phyloP scores from a whole-genome alignment of 1,284 basidiomycete species.

The Puccinia horiana region DNA sequence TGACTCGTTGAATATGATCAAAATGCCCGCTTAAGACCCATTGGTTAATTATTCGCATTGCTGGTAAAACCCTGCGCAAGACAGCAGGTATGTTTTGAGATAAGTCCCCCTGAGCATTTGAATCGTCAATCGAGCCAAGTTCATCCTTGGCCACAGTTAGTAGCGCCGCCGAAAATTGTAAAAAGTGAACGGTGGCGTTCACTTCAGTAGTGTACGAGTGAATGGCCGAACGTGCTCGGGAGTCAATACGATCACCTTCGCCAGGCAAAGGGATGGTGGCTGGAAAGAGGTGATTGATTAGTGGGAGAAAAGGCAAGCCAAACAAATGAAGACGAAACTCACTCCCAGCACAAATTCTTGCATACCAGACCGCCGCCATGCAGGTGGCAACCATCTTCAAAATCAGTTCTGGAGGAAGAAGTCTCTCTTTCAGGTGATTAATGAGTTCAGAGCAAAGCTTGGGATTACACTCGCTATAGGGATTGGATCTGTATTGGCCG shows the following conservation, averaged over 20 bases:
- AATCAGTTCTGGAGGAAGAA: slow-evolving; percentile 75
- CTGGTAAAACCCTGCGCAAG: slow-evolving; percentile 80
- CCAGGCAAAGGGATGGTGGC: slow-evolving; percentile 16
- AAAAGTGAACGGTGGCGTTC: slow-evolving; percentile 32
- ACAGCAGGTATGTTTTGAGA: slow-evolving; percentile 70
- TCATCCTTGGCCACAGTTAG: slow-evolving; percentile 24
- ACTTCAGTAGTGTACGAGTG: slow-evolving; percentile 14
- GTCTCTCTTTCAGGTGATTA: slow-evolving; percentile 67
- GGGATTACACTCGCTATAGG: slow-evolving; percentile 4
- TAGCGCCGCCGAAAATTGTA: slow-evolving; percentile 21
- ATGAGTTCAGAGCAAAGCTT: slow-evolving; percentile 65
- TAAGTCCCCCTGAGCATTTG: slow-evolving; percentile 4
- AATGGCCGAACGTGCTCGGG: neutral
- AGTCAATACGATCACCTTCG: slow-evolving; percentile 4
- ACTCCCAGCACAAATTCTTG: slow-evolving; percentile 64
- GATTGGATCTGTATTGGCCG: slow-evolving; percentile 52
- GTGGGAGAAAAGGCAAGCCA: neutral
- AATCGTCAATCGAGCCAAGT: slow-evolving; percentile 6
- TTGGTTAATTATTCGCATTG: slow-evolving; percentile 80
- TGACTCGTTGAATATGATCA: slow-evolving; percentile 45
- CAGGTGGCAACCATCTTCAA: slow-evolving; percentile 72
- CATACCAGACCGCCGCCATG: slow-evolving; percentile 78
- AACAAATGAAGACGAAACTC: neutral
- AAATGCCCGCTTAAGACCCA: slow-evolving; percentile 70
- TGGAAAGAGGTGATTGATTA: neutral